Conservation (phyloP, 371 early-diverging fungal species). For the Globomyces sp. region DNA sequence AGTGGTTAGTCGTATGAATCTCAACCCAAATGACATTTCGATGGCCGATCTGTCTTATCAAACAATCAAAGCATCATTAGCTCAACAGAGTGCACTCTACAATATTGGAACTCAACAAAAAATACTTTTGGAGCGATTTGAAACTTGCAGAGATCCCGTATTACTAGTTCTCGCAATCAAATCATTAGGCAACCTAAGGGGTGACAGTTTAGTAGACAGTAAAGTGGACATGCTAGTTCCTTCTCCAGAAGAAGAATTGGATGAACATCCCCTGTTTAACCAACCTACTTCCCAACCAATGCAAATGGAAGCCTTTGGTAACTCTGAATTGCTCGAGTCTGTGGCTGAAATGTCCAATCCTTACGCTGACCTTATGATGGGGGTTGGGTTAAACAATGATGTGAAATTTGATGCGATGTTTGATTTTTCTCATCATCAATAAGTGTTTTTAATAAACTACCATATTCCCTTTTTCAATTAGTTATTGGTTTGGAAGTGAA, state of each 20-base stretch:
- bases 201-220: not conserved
- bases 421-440: not conserved
- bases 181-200: constrained; percentile 1
- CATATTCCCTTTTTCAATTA: too few relatives aligned
- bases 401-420: constrained; percentile 3
- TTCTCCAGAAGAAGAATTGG: not conserved
- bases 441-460: too few relatives aligned
- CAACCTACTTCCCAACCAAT: not conserved
- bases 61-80: not conserved
- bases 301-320: constrained; percentile 1
- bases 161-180: constrained; percentile 2
- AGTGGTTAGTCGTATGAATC: constrained; percentile 13
- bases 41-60: constrained; percentile 7
- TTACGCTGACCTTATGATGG: constrained; percentile 9
- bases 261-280: not conserved
- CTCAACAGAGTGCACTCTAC: constrained; percentile 3
- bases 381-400: not conserved
- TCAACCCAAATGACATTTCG: constrained; percentile 8
- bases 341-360: constrained; percentile 12
- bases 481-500: too few relatives aligned
- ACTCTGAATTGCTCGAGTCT: constrained; percentile 8
- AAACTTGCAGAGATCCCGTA: constrained; percentile 14
- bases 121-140: constrained; percentile 2
- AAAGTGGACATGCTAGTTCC: constrained; percentile 6
- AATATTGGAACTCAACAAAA: constrained; percentile 7